These are phyloP conservation scores for Parvularia atlantis DNA, from an alignment of 78 protist species.

Conservation along the genomic window DNA sequence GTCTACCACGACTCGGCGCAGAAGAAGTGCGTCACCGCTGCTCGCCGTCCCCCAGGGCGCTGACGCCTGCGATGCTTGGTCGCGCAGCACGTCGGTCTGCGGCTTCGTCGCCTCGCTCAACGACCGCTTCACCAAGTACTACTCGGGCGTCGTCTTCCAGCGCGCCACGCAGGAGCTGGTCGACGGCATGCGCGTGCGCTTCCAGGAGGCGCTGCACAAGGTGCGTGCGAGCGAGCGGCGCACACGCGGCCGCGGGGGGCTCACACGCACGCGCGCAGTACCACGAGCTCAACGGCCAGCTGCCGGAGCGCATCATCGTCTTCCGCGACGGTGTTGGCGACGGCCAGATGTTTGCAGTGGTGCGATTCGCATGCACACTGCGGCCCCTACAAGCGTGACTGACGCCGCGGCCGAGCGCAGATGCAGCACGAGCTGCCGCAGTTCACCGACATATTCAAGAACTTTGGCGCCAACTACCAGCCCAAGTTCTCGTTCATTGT, in stretches of 20 bases:
- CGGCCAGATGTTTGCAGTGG: conserved; percentile 38
- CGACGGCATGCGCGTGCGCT: background rate
- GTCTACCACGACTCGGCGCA: conserved; percentile 25
- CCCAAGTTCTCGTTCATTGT: conserved; percentile 19
- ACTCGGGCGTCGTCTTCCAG: conserved; percentile 15
- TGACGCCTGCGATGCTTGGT: no score
- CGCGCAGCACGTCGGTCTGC: conserved; percentile 15
- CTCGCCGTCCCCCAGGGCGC: no score
- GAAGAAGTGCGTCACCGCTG: background rate
- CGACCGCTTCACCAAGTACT: background rate
- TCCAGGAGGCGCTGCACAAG: background rate
- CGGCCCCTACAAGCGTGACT: no score
- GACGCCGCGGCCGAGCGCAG: no score
- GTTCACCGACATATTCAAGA: no score
- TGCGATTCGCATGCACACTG: conserved; percentile 1
- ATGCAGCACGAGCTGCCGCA: no score
- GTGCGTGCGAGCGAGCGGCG: background rate
- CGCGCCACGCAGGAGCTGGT: conserved; percentile 17
- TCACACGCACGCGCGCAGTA: no score
- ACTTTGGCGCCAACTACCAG: background rate
- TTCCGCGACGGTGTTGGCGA: conserved; percentile 63
- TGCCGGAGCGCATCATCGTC: conserved; percentile 35
- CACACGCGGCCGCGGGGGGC: no score
- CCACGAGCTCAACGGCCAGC: background rate
- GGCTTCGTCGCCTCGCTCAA: conserved; percentile 25